phyloP scores from a whole-genome alignment of 1,284 basidiomycete genomes.

The Spongispora temasekensis region DNA sequence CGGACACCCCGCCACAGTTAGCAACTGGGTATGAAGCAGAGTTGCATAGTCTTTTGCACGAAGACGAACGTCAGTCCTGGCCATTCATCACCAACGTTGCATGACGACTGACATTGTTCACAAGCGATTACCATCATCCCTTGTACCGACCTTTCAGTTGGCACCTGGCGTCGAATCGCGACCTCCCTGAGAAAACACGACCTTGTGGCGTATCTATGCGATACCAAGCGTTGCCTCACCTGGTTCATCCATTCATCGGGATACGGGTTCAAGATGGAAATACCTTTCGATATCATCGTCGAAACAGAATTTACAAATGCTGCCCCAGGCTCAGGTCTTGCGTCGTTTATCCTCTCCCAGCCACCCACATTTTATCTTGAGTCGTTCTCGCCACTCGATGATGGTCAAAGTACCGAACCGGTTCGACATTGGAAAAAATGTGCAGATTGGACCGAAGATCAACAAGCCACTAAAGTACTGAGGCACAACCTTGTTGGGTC shows the following conservation, averaged over 20 bases:
- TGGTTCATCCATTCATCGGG: slow-evolving; percentile 78
- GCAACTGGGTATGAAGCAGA: slow-evolving; percentile 57
- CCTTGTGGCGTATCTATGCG: slow-evolving; percentile 73
- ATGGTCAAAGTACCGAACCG: slow-evolving; percentile 33
- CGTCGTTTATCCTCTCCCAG: slow-evolving; percentile 61
- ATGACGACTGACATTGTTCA: slow-evolving; percentile 9
- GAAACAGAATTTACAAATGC: slow-evolving; percentile 58
- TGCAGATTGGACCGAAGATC: slow-evolving; percentile 76
- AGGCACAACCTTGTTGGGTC: slow-evolving; percentile 69
- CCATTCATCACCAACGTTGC: slow-evolving; percentile 3
- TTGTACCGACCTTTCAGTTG: slow-evolving; percentile 71
- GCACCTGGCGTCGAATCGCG: slow-evolving; percentile 73
- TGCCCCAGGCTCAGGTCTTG: slow-evolving; percentile 57
- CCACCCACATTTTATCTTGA: slow-evolving; percentile 72
- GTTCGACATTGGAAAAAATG: slow-evolving; percentile 62
- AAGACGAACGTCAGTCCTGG: slow-evolving; percentile 60
- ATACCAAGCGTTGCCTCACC: slow-evolving; percentile 59
- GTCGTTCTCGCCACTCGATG: slow-evolving; percentile 36
- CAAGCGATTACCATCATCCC: slow-evolving; percentile 74
- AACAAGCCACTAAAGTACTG: slow-evolving; percentile 65
- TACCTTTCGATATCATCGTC: slow-evolving; percentile 65
- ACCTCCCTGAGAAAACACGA: slow-evolving; percentile 57
- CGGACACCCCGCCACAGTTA: slow-evolving; percentile 54
- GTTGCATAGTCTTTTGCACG: slow-evolving; percentile 65
- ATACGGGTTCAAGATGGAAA: slow-evolving; percentile 79